Evolutionary conservation across 2,329 filamentous ascomycete species (phyloP), one percentile per base, ranked within the genome.

Genomic region (Moelleriella libera): DNA sequence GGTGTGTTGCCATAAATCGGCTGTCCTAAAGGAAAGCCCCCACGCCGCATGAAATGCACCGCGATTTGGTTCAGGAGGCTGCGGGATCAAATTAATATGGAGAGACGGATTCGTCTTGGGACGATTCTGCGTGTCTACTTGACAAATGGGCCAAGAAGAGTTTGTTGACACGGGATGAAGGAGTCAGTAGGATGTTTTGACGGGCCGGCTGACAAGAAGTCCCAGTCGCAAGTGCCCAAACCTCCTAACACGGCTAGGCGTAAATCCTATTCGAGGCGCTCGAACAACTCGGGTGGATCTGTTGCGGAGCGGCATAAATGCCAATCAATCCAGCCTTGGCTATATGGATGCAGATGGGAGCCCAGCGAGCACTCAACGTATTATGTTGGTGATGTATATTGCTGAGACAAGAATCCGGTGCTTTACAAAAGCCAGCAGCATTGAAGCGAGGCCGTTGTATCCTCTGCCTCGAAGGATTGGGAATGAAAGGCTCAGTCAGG

Each of bases 81-180:
- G 40, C 40, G 40, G 40, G 40, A n/a, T 41, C 40, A n/a, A 21
- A n/a, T 41, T n/a, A 21, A n/a, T 41, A 41, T 41, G 40, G 40
- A 41, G 34, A 37, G 34, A 37, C 34, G 34, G 12, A 8, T 37
- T 37, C 8, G 34, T 37, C 34, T 37, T 37, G 34, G 34, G 34
- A 37, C 34, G 34, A 37, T 9, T 8, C 34, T 21, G 34, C 34
- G 34, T 37, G 34, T 12, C 34, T 37, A 12, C 34, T 37, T 37
- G 34, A 37, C 34, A 37, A 37, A 37, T 37, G 34, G 34, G 12
- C 12, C 34, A 37, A 37, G 34, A 41, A 41, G 40, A 41, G 9
- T n/a, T n/a, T 9, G 10, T 12, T 11, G 43, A 49, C 45, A 48
- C 48, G 46, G 44, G 47, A 45, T 40, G 47, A 48, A 50, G 41